phyloP scores from a whole-genome alignment of 2,329 filamentous ascomycete genomes.

The Chaetomium sp. region DNA sequence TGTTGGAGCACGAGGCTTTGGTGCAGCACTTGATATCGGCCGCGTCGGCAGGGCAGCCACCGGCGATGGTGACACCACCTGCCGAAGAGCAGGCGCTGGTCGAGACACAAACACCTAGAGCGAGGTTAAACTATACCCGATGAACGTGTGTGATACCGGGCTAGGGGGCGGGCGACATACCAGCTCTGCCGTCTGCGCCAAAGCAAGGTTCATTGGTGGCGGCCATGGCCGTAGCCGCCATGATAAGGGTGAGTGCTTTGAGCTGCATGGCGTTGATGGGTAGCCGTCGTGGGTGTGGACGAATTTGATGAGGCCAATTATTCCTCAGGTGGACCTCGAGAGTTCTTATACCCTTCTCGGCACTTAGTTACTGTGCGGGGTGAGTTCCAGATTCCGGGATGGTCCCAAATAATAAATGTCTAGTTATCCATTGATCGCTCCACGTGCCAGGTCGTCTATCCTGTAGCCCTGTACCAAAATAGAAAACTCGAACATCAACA shows the following conservation, averaged over 20 bases:
- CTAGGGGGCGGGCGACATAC: background rate
- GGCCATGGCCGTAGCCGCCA: slow-evolving; percentile 14
- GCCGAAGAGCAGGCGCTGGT: slow-evolving; percentile 30
- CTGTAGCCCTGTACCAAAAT: background rate
- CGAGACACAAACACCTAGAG: slow-evolving; percentile 34
- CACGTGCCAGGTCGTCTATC: background rate
- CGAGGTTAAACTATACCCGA: no score
- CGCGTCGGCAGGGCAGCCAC: slow-evolving; percentile 34
- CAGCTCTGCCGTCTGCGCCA: slow-evolving; percentile 17
- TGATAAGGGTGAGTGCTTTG: slow-evolving; percentile 6
- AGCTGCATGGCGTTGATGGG: slow-evolving; percentile 1
- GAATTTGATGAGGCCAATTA: background rate
- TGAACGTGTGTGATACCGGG: background rate
- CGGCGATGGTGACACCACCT: slow-evolving; percentile 34
- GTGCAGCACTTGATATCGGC: slow-evolving; percentile 37
- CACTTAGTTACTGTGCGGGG: no score
- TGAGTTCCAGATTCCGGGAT: no score
- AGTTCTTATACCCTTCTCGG: no score
- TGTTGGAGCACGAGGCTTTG: slow-evolving; percentile 32
- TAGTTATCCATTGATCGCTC: background rate
- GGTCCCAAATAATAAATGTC: no score
- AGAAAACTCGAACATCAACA: no score
- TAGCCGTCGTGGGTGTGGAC: background rate
- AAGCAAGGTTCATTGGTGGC: slow-evolving; percentile 20
- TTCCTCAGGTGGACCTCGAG: background rate